Conservation (phyloP, 352 stramenopile species). For the Phytophthora foliorum region DNA sequence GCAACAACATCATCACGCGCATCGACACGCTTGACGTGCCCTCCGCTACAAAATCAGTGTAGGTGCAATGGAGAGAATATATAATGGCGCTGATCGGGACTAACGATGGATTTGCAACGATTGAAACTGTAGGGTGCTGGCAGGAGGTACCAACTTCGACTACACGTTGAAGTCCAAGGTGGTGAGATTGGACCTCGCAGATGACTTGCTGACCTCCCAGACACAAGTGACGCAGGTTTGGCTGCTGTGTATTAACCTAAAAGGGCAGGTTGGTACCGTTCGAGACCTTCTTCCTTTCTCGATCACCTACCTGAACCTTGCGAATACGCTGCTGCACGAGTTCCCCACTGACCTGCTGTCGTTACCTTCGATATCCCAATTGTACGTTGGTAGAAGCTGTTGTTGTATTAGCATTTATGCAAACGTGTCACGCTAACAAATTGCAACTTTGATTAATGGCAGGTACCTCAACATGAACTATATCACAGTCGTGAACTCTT, state of each 20-base stretch:
- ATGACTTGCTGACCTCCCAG: conserved; percentile 29
- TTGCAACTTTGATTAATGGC: background rate
- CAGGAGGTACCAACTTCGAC: conserved; percentile 25
- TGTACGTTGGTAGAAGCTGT: conserved; percentile 19
- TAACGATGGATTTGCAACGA: background rate
- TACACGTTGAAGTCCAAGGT: conserved; percentile 36
- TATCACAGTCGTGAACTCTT: conserved; percentile 27
- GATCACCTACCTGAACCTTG: conserved; percentile 32
- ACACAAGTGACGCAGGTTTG: conserved; percentile 27
- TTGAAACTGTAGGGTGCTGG: conserved; percentile 16
- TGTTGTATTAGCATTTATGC: background rate
- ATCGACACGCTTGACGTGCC: conserved; percentile 31
- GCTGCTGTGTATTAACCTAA: conserved; percentile 35
- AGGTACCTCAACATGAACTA: conserved; percentile 38
- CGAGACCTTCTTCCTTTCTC: conserved; percentile 31
- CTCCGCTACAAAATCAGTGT: conserved; percentile 21
- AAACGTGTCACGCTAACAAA: background rate
- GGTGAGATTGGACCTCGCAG: conserved; percentile 26
- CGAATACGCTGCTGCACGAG: conserved; percentile 37
- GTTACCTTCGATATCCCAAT: conserved; percentile 23
- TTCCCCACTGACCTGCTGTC: conserved; percentile 24
- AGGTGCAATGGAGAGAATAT: conserved; percentile 1
- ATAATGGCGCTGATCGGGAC: background rate
- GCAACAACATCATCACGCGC: conserved; percentile 31
- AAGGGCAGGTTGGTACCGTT: conserved; percentile 21